Conservation (phyloP, 2,329 filamentous ascomycete species). For the Fusarium robinianum region DNA sequence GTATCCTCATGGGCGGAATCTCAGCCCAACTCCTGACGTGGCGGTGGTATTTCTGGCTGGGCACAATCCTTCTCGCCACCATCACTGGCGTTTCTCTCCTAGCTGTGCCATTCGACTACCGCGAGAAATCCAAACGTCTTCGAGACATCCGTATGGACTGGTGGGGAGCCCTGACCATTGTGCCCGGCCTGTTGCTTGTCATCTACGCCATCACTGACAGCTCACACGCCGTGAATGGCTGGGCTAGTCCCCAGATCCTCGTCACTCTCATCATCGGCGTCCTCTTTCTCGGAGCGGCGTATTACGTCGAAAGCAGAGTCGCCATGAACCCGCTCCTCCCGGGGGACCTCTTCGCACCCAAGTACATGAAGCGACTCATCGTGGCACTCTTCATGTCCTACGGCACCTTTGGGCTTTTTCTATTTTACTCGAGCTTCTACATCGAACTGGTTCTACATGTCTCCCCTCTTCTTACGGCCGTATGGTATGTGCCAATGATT, state of each 20-base stretch:
- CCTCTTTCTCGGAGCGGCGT: neutral
- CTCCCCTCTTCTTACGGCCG: neutral
- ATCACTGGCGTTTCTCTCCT: neutral
- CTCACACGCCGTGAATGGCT: slow-evolving; percentile 5
- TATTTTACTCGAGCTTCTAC: slow-evolving; percentile 6
- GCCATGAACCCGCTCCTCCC: neutral
- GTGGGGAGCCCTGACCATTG: slow-evolving; percentile 2
- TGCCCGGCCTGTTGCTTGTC: slow-evolving; percentile 3
- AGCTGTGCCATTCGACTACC: neutral
- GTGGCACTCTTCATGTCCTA: slow-evolving; percentile 6
- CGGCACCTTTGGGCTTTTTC: slow-evolving; percentile 8
- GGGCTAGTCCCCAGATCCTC: slow-evolving; percentile 5
- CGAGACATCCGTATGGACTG: slow-evolving; percentile 6
- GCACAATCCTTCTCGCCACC: neutral
- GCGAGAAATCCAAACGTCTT: neutral
- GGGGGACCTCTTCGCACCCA: neutral
- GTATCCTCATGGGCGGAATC: slow-evolving; percentile 42
- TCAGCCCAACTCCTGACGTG: neutral
- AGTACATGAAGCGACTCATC: slow-evolving; percentile 7
- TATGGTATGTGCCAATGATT: slow-evolving; percentile 7
- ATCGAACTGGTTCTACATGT: neutral
- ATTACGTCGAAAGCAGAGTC: slow-evolving; percentile 2
- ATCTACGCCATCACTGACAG: slow-evolving; percentile 7
- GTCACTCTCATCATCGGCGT: neutral
- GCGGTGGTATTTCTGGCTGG: slow-evolving; percentile 14